Evolutionary conservation across 2,329 filamentous ascomycete genomes (phyloP), one percentile per base, ranked within the genome.

Genomic region (Exophiala lecanii-corni): DNA sequence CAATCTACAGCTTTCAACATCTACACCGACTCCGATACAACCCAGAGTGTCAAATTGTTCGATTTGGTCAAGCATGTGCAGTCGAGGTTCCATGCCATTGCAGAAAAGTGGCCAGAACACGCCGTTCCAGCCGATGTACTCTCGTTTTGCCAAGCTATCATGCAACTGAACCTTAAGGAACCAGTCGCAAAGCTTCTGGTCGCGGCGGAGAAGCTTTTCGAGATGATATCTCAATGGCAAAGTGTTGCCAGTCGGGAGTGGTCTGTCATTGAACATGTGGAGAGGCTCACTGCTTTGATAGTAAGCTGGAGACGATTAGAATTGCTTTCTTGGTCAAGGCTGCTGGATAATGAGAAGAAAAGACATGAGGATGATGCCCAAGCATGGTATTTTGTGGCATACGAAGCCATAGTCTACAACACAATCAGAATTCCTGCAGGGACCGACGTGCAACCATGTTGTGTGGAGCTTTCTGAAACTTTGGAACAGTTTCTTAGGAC

Each of bases 311-410:
- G 92, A 49, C 82, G 89, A 46, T 72, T 98, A 21, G 92, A 98
- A 59, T 72, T 98, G 18, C 84, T 86, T 0, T 96, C 91, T 1
- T 98, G 92, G 92, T 82, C 86, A 25, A 85, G 83, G 31, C 66
- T 98, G 2, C 84, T 98, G 47, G 87, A 95, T 54, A 80, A 86
- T 62, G 92, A 98, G 63, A 75, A 81, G 26, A 74, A 78, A 40
- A 88, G 84, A 56, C 89, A 82, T 55, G 72, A 82, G 16, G 77
- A 86, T 36, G 83, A 88, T 58, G 89, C 91, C 2, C 82, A 81
- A 56, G 83, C 84, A 12, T 98, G 92, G 92, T 98, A 89, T 83
- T 98, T 96, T 57, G 76, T 97, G 47, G 89, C 91, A 1, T 98
- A 96, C 58, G 88, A 97, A 63, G 87, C 84, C 3, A 79, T 94